These are phyloP conservation scores for Lotmaria passim DNA, from an alignment of 208 protist genomes.

Conservation along the genomic window DNA sequence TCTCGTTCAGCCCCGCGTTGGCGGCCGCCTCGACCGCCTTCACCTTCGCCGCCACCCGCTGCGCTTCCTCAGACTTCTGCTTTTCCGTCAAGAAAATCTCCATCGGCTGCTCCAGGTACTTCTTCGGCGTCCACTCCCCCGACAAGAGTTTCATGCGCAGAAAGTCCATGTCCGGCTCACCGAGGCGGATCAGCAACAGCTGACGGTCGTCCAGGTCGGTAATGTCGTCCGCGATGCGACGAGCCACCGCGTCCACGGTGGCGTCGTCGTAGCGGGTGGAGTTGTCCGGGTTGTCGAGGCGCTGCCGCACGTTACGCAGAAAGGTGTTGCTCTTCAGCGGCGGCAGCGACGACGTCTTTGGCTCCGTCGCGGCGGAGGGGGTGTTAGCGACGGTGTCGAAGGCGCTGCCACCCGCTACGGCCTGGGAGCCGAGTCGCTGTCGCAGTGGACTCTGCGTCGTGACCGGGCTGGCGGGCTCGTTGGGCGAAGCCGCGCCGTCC, in stretches of 20 bases:
- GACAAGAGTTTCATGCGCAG: slow-evolving; percentile 94
- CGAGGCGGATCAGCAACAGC: slow-evolving; percentile 87
- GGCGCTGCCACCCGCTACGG: slow-evolving; percentile 19
- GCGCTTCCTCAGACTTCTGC: slow-evolving; percentile 88
- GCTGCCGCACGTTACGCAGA: slow-evolving; percentile 47
- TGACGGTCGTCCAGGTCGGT: slow-evolving; percentile 81
- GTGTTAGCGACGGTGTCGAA: slow-evolving; percentile 16
- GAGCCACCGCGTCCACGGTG: slow-evolving; percentile 52
- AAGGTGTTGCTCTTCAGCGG: slow-evolving; percentile 35
- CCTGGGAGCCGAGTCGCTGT: neutral
- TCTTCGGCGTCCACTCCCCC: slow-evolving; percentile 77
- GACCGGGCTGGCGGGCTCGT: slow-evolving; percentile 22
- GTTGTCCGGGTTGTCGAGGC: slow-evolving; percentile 64
- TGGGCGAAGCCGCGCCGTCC: slow-evolving; percentile 16
- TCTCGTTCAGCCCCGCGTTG: slow-evolving; percentile 51
- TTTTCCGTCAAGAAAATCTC: slow-evolving; percentile 95
- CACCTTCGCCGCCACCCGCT: slow-evolving; percentile 86
- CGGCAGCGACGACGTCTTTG: neutral
- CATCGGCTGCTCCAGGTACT: slow-evolving; percentile 90
- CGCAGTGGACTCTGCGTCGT: slow-evolving; percentile 22
- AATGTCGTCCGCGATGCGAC: slow-evolving; percentile 56
- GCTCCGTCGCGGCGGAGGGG: slow-evolving; percentile 8
- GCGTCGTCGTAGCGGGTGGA: slow-evolving; percentile 34
- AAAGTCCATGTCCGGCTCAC: slow-evolving; percentile 63
- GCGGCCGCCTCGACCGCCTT: slow-evolving; percentile 82